These are phyloP conservation scores for Xylaria polymorpha DNA, from an alignment of 2,329 filamentous ascomycete genomes.

Conservation along the genomic window DNA sequence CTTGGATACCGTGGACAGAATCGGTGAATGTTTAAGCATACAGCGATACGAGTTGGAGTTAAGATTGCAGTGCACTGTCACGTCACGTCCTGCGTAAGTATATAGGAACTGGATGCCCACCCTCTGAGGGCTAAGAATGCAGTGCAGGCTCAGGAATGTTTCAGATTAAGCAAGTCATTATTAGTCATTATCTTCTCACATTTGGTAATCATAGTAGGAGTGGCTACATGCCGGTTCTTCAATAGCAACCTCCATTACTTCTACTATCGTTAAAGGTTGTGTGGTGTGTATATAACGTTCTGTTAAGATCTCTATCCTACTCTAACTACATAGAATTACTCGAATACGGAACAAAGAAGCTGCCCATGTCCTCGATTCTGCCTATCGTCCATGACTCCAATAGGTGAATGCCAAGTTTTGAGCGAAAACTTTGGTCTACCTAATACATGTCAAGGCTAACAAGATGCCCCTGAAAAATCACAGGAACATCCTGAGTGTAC, in stretches of 20 bases:
- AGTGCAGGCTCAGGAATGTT: neutral
- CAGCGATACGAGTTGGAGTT: neutral
- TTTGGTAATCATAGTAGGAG: neutral
- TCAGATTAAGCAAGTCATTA: conserved; percentile 1
- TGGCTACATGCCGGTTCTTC: neutral
- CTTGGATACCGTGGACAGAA: neutral
- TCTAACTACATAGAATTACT: neutral
- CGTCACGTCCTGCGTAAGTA: neutral
- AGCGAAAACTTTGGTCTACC: neutral
- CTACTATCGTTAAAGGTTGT: neutral
- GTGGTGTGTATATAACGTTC: neutral
- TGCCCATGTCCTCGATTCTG: neutral
- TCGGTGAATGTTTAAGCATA: neutral
- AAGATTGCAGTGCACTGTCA: neutral
- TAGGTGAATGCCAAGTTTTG: neutral
- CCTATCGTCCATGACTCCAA: neutral
- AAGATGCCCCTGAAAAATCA: neutral
- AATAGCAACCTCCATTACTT: neutral
- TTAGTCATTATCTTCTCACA: neutral
- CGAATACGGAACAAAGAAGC: neutral
- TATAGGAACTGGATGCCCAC: neutral
- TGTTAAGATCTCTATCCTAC: neutral
- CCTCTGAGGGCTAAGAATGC: conserved; percentile 1
- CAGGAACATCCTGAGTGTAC: neutral
- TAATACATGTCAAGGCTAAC: neutral